These are phyloP conservation scores for Metschnikowia borealis DNA, from an alignment of 805 yeast species.

Conservation along the genomic window DNA sequence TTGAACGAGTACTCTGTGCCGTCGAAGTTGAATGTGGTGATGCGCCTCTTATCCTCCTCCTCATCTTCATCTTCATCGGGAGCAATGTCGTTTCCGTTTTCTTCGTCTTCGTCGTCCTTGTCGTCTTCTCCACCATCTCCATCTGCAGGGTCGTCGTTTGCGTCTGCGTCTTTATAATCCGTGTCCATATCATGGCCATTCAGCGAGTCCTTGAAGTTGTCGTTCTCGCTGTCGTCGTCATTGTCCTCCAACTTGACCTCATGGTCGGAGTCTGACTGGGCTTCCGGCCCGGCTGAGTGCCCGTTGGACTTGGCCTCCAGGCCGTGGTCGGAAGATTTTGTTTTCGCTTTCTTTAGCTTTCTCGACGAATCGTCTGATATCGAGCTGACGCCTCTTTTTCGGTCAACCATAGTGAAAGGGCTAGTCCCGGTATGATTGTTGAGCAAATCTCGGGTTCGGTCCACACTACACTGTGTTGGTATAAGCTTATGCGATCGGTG, in stretches of 20 bases:
- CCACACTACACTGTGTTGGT: not conserved
- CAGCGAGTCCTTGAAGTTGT: constrained; percentile 3
- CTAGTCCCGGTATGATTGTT: not conserved
- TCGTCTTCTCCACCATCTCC: constrained; percentile 9
- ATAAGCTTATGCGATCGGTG: not conserved
- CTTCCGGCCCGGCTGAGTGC: constrained; percentile 12
- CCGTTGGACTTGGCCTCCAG: constrained; percentile 15
- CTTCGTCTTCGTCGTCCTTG: constrained; percentile 28
- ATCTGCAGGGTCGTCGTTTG: constrained; percentile 2
- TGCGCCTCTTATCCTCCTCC: constrained; percentile 40
- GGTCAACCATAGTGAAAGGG: constrained; percentile 27
- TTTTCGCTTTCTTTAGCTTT: constrained; percentile 14
- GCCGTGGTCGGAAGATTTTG: constrained; percentile 3
- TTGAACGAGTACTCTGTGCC: constrained; percentile 79
- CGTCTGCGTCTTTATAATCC: constrained; percentile 8
- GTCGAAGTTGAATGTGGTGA: constrained; percentile 58
- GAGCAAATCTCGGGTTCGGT: not conserved
- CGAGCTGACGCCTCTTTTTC: constrained; percentile 27
- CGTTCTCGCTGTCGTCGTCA: constrained; percentile 17
- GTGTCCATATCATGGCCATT: constrained; percentile 5
- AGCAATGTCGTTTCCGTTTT: constrained; percentile 35
- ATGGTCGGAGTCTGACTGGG: constrained; percentile 21
- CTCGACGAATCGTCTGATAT: constrained; percentile 25
- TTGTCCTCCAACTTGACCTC: constrained; percentile 16
- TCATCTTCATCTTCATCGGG: constrained; percentile 37